These are phyloP conservation scores for Elongisporangium senticosum DNA, from an alignment of 352 stramenopile species.

Conservation along the genomic window DNA sequence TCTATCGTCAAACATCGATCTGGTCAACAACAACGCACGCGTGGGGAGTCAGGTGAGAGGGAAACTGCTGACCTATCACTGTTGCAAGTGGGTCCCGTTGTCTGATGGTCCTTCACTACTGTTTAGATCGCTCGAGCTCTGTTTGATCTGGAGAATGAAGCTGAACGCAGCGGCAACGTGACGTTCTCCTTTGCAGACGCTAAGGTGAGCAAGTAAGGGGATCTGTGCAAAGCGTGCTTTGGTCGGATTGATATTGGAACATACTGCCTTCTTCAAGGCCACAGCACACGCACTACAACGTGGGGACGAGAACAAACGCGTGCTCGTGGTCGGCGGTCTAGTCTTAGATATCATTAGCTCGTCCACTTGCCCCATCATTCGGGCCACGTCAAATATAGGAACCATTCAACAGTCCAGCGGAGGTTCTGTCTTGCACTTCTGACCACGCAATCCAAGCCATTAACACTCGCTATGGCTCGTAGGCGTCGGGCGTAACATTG, in stretches of 20 bases:
- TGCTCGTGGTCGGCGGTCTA: slow-evolving; percentile 84
- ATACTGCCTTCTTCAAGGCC: slow-evolving; percentile 3
- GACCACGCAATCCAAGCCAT: background rate
- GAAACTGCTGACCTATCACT: too few relatives aligned
- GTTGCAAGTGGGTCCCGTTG: background rate
- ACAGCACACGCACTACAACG: background rate
- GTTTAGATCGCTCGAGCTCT: slow-evolving; percentile 54
- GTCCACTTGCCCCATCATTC: slow-evolving; percentile 59
- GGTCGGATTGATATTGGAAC: slow-evolving; percentile 1
- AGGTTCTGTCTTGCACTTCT: slow-evolving; percentile 21
- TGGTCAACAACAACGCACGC: slow-evolving; percentile 96
- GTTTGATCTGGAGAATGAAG: slow-evolving; percentile 51
- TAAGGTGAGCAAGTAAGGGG: slow-evolving; percentile 39
- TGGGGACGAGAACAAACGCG: slow-evolving; percentile 16
- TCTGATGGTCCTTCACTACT: background rate
- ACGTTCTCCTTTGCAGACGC: slow-evolving; percentile 37
- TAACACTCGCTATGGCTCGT: slow-evolving; percentile 3
- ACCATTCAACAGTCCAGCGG: slow-evolving; percentile 78
- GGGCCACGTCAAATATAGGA: slow-evolving; percentile 85
- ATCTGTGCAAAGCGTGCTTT: background rate
- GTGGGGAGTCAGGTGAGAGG: slow-evolving; percentile 89
- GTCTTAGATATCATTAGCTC: slow-evolving; percentile 86
- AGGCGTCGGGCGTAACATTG: slow-evolving; percentile 92
- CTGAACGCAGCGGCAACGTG: slow-evolving; percentile 6
- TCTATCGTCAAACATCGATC: slow-evolving; percentile 94